A percentile compares a stretch with the other conserved stretches of the same genome.
Evolutionary conservation across 176 grass and related monocot species (phyloP).

Genomic region (Raddia distichophylla): DNA sequence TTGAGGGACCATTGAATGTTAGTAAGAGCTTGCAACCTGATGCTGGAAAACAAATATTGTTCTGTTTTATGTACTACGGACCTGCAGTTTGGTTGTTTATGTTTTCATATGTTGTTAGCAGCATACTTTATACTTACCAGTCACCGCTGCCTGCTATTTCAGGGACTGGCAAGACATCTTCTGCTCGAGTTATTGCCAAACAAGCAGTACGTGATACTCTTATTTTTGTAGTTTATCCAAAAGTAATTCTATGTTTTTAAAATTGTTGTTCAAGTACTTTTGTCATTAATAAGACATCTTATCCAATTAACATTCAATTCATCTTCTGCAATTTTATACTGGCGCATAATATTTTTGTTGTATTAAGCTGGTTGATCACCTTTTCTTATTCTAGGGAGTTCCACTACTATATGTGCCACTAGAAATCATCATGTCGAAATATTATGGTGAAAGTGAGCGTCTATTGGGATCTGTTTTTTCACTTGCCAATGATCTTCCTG

Average conservation of each 20-base stretch:
- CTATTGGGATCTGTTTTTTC: slow-evolving; percentile 88
- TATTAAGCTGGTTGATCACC: slow-evolving; percentile 20
- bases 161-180: slow-evolving; percentile 97
- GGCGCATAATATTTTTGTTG: neutral
- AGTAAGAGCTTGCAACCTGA: slow-evolving; percentile 8
- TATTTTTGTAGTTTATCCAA: slow-evolving; percentile 17
- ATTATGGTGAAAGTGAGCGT: slow-evolving; percentile 96
- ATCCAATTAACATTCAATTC: slow-evolving; percentile 8
- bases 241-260: slow-evolving; percentile 9
- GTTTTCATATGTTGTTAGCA: neutral
- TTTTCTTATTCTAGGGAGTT: slow-evolving; percentile 69
- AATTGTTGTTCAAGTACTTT: neutral
- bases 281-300: slow-evolving; percentile 13
- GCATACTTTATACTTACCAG: slow-evolving; percentile 7
- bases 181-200: slow-evolving; percentile 91
- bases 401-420: slow-evolving; percentile 93
- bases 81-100: neutral
- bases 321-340: slow-evolving; percentile 15
- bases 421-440: slow-evolving; percentile 97
- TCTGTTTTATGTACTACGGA: neutral
- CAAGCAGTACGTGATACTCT: slow-evolving; percentile 70
- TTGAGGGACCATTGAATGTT: neutral
- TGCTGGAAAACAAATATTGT: neutral
- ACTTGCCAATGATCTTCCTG: slow-evolving; percentile 93
- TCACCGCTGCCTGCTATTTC: slow-evolving; percentile 24